A percentile compares a stretch with the other conserved stretches of the same genome.
Evolutionary conservation across 768 basidiomycete species (phyloP).

Genomic region (Rhodosporidiobolus odoratus): DNA sequence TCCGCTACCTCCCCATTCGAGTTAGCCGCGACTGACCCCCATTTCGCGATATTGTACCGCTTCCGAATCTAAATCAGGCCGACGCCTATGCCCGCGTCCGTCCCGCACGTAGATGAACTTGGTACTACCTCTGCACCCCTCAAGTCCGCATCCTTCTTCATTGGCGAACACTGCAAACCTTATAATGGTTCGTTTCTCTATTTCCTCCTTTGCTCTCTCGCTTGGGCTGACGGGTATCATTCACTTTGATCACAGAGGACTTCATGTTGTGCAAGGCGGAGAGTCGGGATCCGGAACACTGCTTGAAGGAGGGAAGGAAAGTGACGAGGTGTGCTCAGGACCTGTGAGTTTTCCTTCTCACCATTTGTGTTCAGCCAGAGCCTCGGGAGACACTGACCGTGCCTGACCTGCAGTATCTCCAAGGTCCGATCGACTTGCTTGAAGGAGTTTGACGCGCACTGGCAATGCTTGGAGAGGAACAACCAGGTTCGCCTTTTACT

Average conservation of each 20-base stretch:
- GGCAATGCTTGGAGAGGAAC: slow-evolving; percentile 86
- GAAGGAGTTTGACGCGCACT: slow-evolving; percentile 80
- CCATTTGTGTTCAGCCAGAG: background rate
- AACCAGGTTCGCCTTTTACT: slow-evolving; percentile 67
- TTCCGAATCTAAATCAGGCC: slow-evolving; percentile 31
- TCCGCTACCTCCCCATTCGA: background rate
- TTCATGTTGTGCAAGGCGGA: slow-evolving; percentile 98
- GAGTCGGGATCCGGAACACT: slow-evolving; percentile 81
- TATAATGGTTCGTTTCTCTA: slow-evolving; percentile 68
- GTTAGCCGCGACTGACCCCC: background rate
- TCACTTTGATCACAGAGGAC: slow-evolving; percentile 58
- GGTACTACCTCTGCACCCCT: slow-evolving; percentile 86
- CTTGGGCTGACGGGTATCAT: background rate
- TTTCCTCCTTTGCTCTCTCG: background rate
- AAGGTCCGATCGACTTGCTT: slow-evolving; percentile 92
- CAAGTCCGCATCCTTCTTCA: slow-evolving; percentile 94
- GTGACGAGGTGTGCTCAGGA: slow-evolving; percentile 94
- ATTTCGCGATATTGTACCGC: background rate
- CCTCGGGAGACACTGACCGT: background rate
- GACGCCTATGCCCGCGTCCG: slow-evolving; percentile 47
- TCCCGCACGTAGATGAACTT: slow-evolving; percentile 79
- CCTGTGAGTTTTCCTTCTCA: slow-evolving; percentile 54
- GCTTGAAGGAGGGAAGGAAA: slow-evolving; percentile 88
- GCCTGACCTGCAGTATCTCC: slow-evolving; percentile 60
- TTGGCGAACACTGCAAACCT: slow-evolving; percentile 90